Evolutionary conservation across 805 yeast species (phyloP).

Genomic region (Schwanniomyces occidentalis): DNA sequence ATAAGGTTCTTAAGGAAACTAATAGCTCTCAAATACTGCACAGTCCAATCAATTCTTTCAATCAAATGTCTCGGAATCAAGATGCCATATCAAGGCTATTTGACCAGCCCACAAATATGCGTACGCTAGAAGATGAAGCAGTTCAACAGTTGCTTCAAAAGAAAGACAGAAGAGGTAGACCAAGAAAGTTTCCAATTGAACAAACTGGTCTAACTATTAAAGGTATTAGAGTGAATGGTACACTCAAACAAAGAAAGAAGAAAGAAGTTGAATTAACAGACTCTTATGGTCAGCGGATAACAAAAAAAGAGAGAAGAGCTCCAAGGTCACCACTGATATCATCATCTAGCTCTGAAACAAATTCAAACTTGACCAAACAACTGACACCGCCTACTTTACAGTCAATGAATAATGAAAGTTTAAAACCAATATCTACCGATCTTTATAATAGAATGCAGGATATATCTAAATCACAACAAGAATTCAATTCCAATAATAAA

Average conservation of each 20-base stretch:
- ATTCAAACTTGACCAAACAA: too few relatives aligned
- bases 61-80: constrained; percentile 1
- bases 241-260: constrained; percentile 17
- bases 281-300: constrained; percentile 8
- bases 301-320: constrained; percentile 14
- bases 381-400: too few relatives aligned
- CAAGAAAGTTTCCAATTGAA: constrained; percentile 50
- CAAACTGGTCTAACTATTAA: constrained; percentile 45
- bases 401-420: too few relatives aligned
- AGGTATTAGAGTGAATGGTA: constrained; percentile 43
- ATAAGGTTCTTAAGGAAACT: constrained; percentile 21
- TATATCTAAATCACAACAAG: too few relatives aligned
- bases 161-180: constrained; percentile 51
- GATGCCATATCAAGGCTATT: constrained; percentile 19
- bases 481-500: too few relatives aligned
- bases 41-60: not conserved
- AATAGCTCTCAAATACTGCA: not conserved
- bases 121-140: constrained; percentile 31
- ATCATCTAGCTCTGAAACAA: too few relatives aligned
- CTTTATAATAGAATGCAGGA: too few relatives aligned
- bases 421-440: too few relatives aligned
- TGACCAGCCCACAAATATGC: constrained; percentile 30
- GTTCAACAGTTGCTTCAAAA: constrained; percentile 35
- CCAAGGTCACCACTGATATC: constrained; percentile 10
- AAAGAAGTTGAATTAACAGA: constrained; percentile 4